Base-by-base conservation (phyloP, 2,329 filamentous ascomycete genomes). In the Colletotrichum orbiculare region DNA sequence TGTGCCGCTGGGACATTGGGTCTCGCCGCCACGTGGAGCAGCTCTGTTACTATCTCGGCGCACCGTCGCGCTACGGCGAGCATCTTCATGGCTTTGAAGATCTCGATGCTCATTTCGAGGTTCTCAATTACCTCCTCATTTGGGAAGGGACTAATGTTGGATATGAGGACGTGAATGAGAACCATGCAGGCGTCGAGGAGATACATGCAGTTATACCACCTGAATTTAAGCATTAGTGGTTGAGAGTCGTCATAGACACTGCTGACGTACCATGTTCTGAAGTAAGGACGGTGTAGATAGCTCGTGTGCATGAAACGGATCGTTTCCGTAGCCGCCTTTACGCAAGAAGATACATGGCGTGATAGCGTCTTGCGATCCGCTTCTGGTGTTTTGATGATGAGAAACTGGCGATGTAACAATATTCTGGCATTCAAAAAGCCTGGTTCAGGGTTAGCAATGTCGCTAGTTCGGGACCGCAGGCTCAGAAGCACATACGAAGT, bases 131-230 rank as follows among this genome's bases (percentile, higher is more conserved):
- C 52, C 15, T 63, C 52, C 12, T 66, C 46, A 13, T 52, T 41
- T 5, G 63, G 59, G 46, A 63, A 56, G 2, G 58, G 63, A 37
- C 58, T 62, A 25, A 62, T 63, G 47, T 66, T 66, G 12, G 63
- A 62, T 15, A 66, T 66, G 47, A 66, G 58, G 8, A 63, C 58
- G 41, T 66, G 63, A 3, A 66, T 50, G 15, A 66, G 52, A 4
- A 66, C 63, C 63, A 66, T 66, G 52, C 63, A 56, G 13, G 63
- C 63, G 25, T 66, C 63, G 33, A 66, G 58, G 2, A 66, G 52
- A 33, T 66, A 66, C 63, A 66, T 66, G 58, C 63, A 66, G 47
- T 66, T 66, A 33, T 66, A 66, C 63, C 63, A 66, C 63, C 63
- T 66, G 4, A 1, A 4, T 17, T 11, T 10, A 5, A 9, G 17